Conservation (phyloP, 108 stramenopile species). For the Hondaea fermentalgiana region DNA sequence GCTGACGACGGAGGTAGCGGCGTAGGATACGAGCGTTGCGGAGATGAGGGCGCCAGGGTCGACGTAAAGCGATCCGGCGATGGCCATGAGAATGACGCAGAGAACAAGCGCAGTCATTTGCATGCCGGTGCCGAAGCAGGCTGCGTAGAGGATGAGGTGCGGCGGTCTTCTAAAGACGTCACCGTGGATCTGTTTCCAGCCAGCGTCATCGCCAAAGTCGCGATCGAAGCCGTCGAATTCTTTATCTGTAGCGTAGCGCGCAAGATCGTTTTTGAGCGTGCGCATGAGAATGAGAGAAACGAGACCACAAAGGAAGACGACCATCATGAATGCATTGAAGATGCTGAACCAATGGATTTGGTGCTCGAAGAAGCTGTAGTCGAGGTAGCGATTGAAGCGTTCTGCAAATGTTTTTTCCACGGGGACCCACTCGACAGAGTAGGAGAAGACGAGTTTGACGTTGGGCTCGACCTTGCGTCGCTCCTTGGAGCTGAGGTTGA, state of each 20-base stretch:
- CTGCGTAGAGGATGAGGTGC: slow-evolving; percentile 71
- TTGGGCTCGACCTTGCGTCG: slow-evolving; percentile 64
- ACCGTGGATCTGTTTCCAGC: slow-evolving; percentile 98
- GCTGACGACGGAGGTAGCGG: slow-evolving; percentile 72
- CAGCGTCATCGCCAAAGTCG: slow-evolving; percentile 65
- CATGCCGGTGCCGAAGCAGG: slow-evolving; percentile 85
- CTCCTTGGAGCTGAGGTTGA: slow-evolving; percentile 74
- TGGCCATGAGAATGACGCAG: slow-evolving; percentile 83
- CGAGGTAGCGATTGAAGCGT: slow-evolving; percentile 83
- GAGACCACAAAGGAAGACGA: slow-evolving; percentile 48
- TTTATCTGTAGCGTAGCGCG: slow-evolving; percentile 50
- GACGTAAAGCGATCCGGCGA: slow-evolving; percentile 83
- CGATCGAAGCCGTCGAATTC: background rate
- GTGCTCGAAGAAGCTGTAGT: slow-evolving; percentile 94
- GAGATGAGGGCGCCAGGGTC: slow-evolving; percentile 85
- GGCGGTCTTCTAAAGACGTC: slow-evolving; percentile 89
- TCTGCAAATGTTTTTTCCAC: slow-evolving; percentile 66
- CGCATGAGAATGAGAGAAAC: slow-evolving; percentile 44
- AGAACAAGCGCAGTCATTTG: slow-evolving; percentile 82
- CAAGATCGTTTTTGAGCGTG: slow-evolving; percentile 62
- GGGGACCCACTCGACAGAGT: slow-evolving; percentile 64
- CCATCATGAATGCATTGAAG: slow-evolving; percentile 57
- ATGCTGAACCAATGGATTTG: slow-evolving; percentile 69
- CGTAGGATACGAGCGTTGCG: slow-evolving; percentile 75
- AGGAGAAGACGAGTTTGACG: slow-evolving; percentile 55